Evolutionary conservation across 345 rosid genomes (phyloP).

Genomic region (Populus pruinosa): DNA sequence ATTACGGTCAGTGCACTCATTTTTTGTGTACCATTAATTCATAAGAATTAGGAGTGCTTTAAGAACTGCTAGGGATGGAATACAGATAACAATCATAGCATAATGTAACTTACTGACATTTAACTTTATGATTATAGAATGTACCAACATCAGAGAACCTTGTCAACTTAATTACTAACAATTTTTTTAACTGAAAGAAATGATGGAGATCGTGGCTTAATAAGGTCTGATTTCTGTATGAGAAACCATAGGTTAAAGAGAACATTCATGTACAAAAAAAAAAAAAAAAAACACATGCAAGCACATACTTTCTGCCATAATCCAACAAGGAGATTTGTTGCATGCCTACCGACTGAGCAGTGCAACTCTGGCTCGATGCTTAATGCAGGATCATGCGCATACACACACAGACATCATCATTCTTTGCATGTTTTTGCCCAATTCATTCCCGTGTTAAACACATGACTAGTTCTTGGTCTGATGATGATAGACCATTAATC

Average conservation of each 20-base stretch:
- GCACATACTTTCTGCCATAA: not conserved
- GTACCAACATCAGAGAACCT: too few species aligned
- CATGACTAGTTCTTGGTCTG: not conserved
- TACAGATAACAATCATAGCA: too few species aligned
- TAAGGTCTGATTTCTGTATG: not conserved
- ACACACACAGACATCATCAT: not conserved
- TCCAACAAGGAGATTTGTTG: not conserved
- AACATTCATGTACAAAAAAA: not conserved
- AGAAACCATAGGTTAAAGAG: not conserved
- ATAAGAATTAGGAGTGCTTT: not conserved
- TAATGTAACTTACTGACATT: too few species aligned
- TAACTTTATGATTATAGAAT: too few species aligned
- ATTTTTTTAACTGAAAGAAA: not conserved
- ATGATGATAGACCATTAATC: not conserved
- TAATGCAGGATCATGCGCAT: not conserved
- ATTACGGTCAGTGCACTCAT: constrained; percentile 32
- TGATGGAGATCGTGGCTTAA: not conserved
- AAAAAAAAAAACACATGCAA: not conserved
- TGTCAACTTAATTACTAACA: too few species aligned
- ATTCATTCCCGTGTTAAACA: not conserved
- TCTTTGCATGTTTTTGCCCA: not conserved
- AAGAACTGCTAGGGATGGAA: not conserved
- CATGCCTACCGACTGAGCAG: not conserved
- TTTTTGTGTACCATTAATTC: not conserved
- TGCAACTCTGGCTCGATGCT: not conserved